These are phyloP conservation scores for Thinopyrum obtusiflorum DNA, from an alignment of 202 grass and related monocot genomes.

Conservation along the genomic window DNA sequence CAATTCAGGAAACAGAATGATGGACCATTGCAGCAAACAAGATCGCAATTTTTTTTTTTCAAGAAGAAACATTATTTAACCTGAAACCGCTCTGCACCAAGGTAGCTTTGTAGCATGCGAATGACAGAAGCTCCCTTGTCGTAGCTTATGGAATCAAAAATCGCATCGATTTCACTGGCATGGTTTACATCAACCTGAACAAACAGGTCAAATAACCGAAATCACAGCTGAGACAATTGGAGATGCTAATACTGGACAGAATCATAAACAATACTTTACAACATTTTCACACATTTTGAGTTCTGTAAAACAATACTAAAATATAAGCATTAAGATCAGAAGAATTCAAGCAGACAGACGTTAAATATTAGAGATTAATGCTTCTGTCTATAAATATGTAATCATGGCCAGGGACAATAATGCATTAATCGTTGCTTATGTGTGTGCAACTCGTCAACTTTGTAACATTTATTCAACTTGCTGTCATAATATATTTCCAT, in stretches of 20 bases:
- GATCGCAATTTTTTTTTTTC: neutral
- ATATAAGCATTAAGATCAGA: neutral
- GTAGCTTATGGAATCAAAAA: conserved; percentile 96
- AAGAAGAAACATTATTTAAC: conserved; percentile 39
- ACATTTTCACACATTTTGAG: neutral
- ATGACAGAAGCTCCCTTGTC: conserved; percentile 86
- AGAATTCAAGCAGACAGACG: conserved; percentile 1
- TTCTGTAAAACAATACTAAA: conserved; percentile 7
- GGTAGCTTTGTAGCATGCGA: conserved; percentile 90
- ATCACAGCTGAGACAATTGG: conserved; percentile 19
- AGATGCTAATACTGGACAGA: conserved; percentile 10
- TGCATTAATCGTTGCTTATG: neutral
- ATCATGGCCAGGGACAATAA: neutral
- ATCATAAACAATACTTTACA: neutral
- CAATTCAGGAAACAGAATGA: conserved; percentile 4
- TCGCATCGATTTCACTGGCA: conserved; percentile 82
- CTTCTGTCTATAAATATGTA: neutral
- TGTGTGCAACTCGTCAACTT: neutral
- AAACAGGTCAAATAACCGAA: conserved; percentile 10
- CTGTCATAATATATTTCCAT: neutral
- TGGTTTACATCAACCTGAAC: conserved; percentile 80
- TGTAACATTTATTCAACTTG: neutral
- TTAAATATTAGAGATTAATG: neutral
- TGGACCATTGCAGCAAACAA: conserved; percentile 32
- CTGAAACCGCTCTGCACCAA: conserved; percentile 77